Base-by-base conservation (phyloP, 1,284 basidiomycete species). In the Volvariella volvacea region DNA sequence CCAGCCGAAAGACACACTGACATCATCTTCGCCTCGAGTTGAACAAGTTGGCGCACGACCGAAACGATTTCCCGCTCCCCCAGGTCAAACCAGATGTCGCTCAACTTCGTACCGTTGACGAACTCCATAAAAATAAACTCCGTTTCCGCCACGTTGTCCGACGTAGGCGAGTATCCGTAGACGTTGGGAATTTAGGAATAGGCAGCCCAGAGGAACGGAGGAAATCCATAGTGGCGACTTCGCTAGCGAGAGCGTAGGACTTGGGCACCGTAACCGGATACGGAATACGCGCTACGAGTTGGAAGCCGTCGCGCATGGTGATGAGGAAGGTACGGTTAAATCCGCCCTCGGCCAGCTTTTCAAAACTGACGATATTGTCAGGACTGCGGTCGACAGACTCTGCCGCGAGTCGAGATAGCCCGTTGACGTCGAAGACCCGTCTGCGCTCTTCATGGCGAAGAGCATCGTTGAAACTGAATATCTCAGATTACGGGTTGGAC, bases 91-190 rank as follows among this genome's bases (percentile, higher is more conserved):
- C 71, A 78, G 33, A 74, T 43, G 46, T 77, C 65, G 56, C 58
- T 68, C 4, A 76, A 52, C 8, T 65, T 69, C 0, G 62, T 63
- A 43, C 73, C 73, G 56, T 48, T 38, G 0, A 76, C 44, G 48
- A 66, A 74, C 47, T 76, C 66, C 74, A 76, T 76, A 43, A 78
- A 68, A 32, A 76, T 73, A 50, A 74, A 76, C 57, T 72, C 67
- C 0, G 72, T 76, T 55, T 58, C 49, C 15, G 73, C 74, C 2
- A 55, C 65, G 56, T 78, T 77, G 61, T 77, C 61, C 54, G 68
- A 48, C 45, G 49, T 19, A 58, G 70, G 62, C 3, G 74, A 74
- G 63, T 77, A 77, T 20, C 53, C 70, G 57, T 76, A 77, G 4
- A 77, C 60, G 55, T 74, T 22, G 19, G 73, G 71, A 56, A 43